Evolutionary conservation across 441 rosid species (phyloP).

Genomic region (Erodium moschatum): DNA sequence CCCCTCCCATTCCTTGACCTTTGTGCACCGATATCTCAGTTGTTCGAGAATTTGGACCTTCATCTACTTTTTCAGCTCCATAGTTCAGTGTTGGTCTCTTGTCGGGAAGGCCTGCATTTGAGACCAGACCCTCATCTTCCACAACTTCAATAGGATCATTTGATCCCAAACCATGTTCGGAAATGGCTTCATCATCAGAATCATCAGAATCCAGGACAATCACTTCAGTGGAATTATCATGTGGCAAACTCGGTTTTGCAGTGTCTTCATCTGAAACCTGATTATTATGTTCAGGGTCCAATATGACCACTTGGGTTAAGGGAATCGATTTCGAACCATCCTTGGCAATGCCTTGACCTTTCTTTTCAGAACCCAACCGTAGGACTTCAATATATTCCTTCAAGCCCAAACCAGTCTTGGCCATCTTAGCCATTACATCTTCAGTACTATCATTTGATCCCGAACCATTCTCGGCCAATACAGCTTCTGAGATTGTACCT

Average conservation of each 20-base stretch:
- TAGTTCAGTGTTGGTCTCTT: not conserved
- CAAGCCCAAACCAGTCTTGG: not conserved
- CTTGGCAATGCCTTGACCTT: not conserved
- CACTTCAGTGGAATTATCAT: not conserved
- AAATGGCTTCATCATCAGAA: not conserved
- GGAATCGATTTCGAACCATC: too few relatives aligned
- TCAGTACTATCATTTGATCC: not conserved
- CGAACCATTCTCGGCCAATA: not conserved
- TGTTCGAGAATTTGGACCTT: not conserved
- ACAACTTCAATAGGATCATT: not conserved
- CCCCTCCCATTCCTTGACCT: not conserved
- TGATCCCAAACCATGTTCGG: not conserved
- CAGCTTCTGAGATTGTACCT: not conserved
- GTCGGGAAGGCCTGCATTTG: not conserved
- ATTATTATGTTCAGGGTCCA: not conserved
- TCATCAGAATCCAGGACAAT: not conserved
- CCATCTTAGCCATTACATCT: not conserved
- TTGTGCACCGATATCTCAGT: not conserved
- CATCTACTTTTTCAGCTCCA: not conserved
- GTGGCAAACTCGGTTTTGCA: not conserved
- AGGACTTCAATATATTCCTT: constrained; percentile 14
- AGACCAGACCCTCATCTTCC: not conserved
- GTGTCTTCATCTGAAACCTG: not conserved
- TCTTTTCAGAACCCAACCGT: constrained; percentile 11
- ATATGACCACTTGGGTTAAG: not conserved